Evolutionary conservation across 148 eudicot genomes (phyloP).

Genomic region (Selenicereus undatus): DNA sequence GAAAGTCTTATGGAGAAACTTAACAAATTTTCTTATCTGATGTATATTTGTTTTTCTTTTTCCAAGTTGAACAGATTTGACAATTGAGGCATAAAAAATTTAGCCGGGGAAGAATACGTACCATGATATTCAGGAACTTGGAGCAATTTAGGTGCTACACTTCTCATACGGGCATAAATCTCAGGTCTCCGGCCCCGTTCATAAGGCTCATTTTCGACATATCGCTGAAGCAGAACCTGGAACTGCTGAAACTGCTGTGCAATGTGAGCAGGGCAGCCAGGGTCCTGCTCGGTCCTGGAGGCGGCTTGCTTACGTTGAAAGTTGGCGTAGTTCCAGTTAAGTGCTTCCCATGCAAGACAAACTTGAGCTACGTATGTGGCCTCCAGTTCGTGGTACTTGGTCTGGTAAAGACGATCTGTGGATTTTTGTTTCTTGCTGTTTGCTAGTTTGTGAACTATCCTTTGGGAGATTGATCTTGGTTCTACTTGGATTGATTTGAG

Average conservation of each 20-base stretch:
- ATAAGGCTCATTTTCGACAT: slow-evolving; percentile 80
- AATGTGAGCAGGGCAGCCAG: slow-evolving; percentile 75
- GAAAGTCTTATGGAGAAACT: too few species aligned
- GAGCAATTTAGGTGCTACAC: slow-evolving; percentile 71
- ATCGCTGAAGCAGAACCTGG: slow-evolving; percentile 79
- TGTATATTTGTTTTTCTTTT: too few species aligned
- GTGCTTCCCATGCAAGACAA: slow-evolving; percentile 87
- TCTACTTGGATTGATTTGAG: slow-evolving; percentile 62
- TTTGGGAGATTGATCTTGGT: slow-evolving; percentile 84
- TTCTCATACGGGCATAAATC: slow-evolving; percentile 69
- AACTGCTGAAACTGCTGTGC: slow-evolving; percentile 94
- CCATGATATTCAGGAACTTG: slow-evolving; percentile 96
- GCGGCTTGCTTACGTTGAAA: slow-evolving; percentile 58
- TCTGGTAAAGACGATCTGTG: slow-evolving; percentile 23
- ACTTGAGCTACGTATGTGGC: slow-evolving; percentile 82
- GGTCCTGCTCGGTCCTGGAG: slow-evolving; percentile 35
- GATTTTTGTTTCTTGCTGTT: slow-evolving; percentile 33
- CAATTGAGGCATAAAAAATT: too few species aligned
- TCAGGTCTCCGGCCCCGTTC: slow-evolving; percentile 78
- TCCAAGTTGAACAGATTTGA: too few species aligned
- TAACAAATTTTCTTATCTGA: too few species aligned
- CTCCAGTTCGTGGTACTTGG: slow-evolving; percentile 68
- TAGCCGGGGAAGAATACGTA: slow-evolving; percentile 4
- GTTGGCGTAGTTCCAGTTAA: slow-evolving; percentile 77
- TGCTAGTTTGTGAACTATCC: slow-evolving; percentile 53